These are phyloP conservation scores for Nothopassalora personata DNA, from an alignment of 2,329 filamentous ascomycete species.

Conservation along the genomic window DNA sequence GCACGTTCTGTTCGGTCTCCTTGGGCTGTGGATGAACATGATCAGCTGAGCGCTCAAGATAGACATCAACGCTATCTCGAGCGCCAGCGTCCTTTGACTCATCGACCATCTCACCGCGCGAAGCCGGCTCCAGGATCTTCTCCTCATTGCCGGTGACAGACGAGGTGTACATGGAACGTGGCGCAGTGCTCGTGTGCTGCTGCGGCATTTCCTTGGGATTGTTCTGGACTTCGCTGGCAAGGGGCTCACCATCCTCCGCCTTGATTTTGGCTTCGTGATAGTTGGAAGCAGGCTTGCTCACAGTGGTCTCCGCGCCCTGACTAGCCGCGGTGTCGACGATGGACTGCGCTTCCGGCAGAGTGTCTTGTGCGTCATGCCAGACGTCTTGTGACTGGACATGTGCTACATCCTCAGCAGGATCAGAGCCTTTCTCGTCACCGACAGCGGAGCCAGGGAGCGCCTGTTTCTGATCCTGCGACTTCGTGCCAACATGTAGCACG, in stretches of 20 bases:
- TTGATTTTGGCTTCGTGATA: conserved; percentile 13
- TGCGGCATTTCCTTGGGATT: background rate
- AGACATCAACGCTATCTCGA: conserved; percentile 29
- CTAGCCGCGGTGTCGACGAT: conserved; percentile 22
- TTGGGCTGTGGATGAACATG: conserved; percentile 33
- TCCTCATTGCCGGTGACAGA: conserved; percentile 19
- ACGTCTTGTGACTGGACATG: background rate
- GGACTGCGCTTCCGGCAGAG: conserved; percentile 9
- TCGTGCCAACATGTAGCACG: conserved; percentile 18
- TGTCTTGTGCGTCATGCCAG: conserved; percentile 2
- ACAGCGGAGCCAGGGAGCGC: background rate
- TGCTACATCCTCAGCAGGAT: background rate
- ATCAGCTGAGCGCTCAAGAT: conserved; percentile 26
- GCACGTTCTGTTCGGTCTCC: conserved; percentile 30
- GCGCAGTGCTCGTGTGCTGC: background rate
- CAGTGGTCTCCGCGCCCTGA: conserved; percentile 16
- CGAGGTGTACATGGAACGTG: conserved; percentile 22
- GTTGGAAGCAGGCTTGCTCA: conserved; percentile 21
- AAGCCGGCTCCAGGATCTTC: conserved; percentile 7
- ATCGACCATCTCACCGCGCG: conserved; percentile 15
- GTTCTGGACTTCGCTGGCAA: conserved; percentile 4
- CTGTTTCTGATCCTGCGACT: background rate
- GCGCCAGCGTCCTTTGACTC: conserved; percentile 20
- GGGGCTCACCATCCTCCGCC: background rate
- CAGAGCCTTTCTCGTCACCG: background rate